Percentiles rank a stretch among this genome's conserved stretches.
These are phyloP conservation scores for Blastomyces parvus DNA, from an alignment of 2,329 filamentous ascomycete species.

Conservation along the genomic window DNA sequence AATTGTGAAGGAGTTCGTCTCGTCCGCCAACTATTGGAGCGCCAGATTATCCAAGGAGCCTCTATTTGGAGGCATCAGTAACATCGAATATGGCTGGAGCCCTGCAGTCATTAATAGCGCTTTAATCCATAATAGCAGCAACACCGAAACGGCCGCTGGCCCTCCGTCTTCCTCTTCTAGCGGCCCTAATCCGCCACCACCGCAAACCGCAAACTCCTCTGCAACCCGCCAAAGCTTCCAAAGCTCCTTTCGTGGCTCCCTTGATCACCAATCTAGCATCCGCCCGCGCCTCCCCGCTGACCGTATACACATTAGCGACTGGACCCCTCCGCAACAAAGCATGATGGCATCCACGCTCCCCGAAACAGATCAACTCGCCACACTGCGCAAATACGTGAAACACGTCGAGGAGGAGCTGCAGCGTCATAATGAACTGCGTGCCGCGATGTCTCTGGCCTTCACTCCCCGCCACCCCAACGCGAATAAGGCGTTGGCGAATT, in stretches of 20 bases:
- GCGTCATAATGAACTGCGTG: conserved; percentile 77
- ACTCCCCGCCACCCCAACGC: conserved; percentile 74
- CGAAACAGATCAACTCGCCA: conserved; percentile 71
- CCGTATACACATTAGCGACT: conserved; percentile 72
- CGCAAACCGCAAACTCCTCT: conserved; percentile 25
- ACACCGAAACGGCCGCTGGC: not conserved
- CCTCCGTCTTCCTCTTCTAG: not conserved
- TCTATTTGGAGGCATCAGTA: conserved; percentile 83
- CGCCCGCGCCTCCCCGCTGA: conserved; percentile 71
- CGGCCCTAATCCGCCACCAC: conserved; percentile 8
- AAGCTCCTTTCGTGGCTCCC: conserved; percentile 54
- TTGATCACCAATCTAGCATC: conserved; percentile 53
- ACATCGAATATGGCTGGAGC: conserved; percentile 96
- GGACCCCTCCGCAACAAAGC: conserved; percentile 80
- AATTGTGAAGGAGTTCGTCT: conserved; percentile 89
- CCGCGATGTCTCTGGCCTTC: conserved; percentile 81
- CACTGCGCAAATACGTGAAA: conserved; percentile 67
- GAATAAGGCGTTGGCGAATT: conserved; percentile 81
- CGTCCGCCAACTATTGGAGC: conserved; percentile 95
- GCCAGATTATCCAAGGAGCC: conserved; percentile 90
- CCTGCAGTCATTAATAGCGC: conserved; percentile 73
- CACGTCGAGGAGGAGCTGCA: conserved; percentile 78
- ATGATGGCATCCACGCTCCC: conserved; percentile 71
- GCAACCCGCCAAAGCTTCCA: conserved; percentile 45
- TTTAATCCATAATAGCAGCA: conserved; percentile 41